Evolutionary conservation across 1,139 yeast genomes (phyloP).

Genomic region (Taphrina pruni): DNA sequence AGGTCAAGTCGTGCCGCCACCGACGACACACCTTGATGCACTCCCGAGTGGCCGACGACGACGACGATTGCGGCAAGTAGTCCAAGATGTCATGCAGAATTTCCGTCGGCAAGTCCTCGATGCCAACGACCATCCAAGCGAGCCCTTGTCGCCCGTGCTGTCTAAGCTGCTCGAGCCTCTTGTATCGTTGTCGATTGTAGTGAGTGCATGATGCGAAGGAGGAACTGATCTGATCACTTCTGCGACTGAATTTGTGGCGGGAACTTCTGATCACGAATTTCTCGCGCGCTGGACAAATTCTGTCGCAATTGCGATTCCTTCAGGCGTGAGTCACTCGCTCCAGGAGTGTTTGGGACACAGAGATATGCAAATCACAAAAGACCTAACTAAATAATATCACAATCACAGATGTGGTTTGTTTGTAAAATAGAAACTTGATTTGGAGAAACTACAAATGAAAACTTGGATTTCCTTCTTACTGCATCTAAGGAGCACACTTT

Average conservation of each 20-base stretch:
- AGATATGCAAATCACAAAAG: too few species aligned
- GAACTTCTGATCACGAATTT: too few species aligned
- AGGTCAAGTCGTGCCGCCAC: constrained; percentile 9
- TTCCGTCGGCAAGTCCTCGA: constrained; percentile 20
- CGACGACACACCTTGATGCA: constrained; percentile 13
- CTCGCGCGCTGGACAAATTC: too few species aligned
- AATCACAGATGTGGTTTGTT: background rate
- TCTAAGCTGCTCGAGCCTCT: too few species aligned
- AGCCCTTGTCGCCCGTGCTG: too few species aligned
- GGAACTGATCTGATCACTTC: constrained; percentile 2
- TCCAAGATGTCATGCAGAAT: constrained; percentile 12
- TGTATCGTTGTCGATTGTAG: too few species aligned
- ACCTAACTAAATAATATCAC: too few species aligned
- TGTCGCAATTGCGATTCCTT: too few species aligned
- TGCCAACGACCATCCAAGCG: background rate
- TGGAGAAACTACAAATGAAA: background rate
- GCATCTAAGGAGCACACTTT: constrained; percentile 21
- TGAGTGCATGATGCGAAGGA: too few species aligned
- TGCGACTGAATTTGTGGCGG: background rate
- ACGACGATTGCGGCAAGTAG: background rate
- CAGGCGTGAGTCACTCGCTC: too few species aligned
- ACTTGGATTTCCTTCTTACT: background rate
- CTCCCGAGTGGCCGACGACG: background rate
- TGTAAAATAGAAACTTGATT: background rate
- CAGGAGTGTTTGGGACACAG: too few species aligned